phyloP scores from a whole-genome alignment of 805 yeast species.

The Zygosaccharomyces kombuchaensis region DNA sequence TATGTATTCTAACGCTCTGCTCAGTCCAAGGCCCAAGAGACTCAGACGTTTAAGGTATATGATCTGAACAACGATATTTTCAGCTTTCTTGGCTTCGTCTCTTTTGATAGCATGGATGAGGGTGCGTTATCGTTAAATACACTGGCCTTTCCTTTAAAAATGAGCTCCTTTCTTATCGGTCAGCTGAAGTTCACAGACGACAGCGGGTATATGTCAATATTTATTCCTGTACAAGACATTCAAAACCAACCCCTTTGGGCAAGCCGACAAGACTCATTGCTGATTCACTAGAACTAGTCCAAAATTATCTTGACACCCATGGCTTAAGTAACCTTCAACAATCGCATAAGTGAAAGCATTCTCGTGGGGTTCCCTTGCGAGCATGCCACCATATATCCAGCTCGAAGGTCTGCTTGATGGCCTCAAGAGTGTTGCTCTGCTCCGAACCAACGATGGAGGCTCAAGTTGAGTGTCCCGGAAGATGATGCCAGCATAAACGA shows the following conservation, averaged over 20 bases:
- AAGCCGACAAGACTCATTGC: conserved; percentile 97
- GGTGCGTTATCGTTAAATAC: conserved; percentile 84
- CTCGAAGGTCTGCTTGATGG: conserved; percentile 73
- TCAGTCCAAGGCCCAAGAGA: conserved; percentile 96
- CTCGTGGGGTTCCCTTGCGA: conserved; percentile 87
- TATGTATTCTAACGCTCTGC: conserved; percentile 37
- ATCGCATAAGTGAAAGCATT: conserved; percentile 92
- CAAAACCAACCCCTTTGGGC: conserved; percentile 85
- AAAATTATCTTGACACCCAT: conserved; percentile 83
- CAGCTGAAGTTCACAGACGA: conserved; percentile 53
- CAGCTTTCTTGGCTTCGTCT: conserved; percentile 92
- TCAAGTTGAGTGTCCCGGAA: conserved; percentile 70
- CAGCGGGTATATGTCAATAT: conserved; percentile 10
- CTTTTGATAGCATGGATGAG: conserved; percentile 79
- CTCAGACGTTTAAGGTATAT: conserved; percentile 81
- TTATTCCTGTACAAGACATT: conserved; percentile 83
- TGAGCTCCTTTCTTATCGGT: conserved; percentile 98
- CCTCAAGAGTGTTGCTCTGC: conserved; percentile 41
- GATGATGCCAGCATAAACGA: conserved; percentile 94
- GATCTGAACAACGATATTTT: conserved; percentile 90
- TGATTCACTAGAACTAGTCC: conserved; percentile 93
- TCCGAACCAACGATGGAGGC: conserved; percentile 69
- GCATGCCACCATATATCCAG: conserved; percentile 77
- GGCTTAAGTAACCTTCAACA: conserved; percentile 89
- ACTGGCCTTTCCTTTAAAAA: conserved; percentile 86